Percentiles rank a stretch among this genome's conserved stretches.
phyloP scores from a whole-genome alignment of 768 basidiomycete genomes.

The Russula emetica region DNA sequence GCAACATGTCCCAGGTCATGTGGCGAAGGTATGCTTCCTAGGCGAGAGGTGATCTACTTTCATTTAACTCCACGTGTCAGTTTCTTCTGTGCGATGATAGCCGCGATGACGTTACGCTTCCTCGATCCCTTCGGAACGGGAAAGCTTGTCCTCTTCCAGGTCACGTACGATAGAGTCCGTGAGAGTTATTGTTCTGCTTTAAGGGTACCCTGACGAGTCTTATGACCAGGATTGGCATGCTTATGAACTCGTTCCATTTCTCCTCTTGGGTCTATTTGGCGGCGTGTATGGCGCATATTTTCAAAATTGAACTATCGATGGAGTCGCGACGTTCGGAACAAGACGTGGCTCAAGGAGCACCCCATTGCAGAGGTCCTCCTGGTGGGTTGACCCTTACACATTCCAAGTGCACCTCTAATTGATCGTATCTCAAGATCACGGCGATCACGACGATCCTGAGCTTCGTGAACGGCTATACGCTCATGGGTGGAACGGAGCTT shows the following conservation, averaged over 20 bases:
- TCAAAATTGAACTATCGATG: conserved; percentile 88
- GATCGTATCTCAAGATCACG: conserved; percentile 53
- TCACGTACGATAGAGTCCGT: conserved; percentile 76
- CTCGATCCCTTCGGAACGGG: conserved; percentile 95
- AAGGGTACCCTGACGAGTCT: neutral
- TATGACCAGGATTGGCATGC: conserved; percentile 80
- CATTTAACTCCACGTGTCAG: conserved; percentile 44
- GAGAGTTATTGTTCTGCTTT: neutral
- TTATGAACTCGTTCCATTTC: conserved; percentile 80
- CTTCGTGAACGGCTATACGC: conserved; percentile 85
- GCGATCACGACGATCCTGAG: conserved; percentile 69
- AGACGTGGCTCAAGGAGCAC: conserved; percentile 74
- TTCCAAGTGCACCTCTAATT: conserved; percentile 3
- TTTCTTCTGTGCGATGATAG: conserved; percentile 98
- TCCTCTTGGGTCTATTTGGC: conserved; percentile 85
- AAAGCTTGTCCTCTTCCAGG: conserved; percentile 88
- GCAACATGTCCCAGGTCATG: conserved; percentile 57
- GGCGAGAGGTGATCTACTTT: conserved; percentile 20
- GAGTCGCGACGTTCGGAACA: conserved; percentile 76
- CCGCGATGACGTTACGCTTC: conserved; percentile 87
- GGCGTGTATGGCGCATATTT: conserved; percentile 91
- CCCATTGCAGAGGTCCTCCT: conserved; percentile 80
- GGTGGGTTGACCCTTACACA: conserved; percentile 42
- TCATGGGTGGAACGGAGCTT: conserved; percentile 94
- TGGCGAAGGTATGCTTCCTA: conserved; percentile 69